Evolutionary conservation across 345 rosid genomes (phyloP).

Genomic region (Raphanus sativus): DNA sequence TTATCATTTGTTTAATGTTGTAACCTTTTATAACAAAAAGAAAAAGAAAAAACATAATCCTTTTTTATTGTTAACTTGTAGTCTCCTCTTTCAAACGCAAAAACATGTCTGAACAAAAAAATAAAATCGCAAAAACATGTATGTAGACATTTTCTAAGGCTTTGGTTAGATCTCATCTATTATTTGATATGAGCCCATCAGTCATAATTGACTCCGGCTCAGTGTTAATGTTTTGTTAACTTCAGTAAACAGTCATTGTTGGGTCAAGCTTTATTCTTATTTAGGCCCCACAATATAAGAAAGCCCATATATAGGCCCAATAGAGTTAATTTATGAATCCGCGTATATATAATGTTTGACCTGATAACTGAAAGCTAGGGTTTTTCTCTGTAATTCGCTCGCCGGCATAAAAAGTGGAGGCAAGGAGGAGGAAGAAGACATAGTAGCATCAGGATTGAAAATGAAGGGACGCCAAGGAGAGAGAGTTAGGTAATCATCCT

Average conservation of each 20-base stretch:
- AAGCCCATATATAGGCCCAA: not conserved
- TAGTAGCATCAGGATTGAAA: conserved; percentile 23
- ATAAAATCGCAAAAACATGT: not conserved
- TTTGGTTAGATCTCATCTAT: not conserved
- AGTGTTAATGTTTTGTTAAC: no score
- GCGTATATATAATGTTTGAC: conserved; percentile 8
- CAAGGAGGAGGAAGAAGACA: conserved; percentile 30
- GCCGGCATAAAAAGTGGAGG: conserved; percentile 30
- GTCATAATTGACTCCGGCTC: no score
- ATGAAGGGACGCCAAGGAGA: conserved; percentile 98
- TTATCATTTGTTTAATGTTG: not conserved
- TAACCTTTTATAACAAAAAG: not conserved
- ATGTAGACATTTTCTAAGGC: not conserved
- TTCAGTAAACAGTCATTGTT: not conserved
- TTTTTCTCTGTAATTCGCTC: conserved; percentile 17
- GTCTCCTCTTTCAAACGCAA: not conserved
- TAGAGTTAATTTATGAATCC: not conserved
- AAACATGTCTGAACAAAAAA: not conserved
- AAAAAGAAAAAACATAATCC: not conserved
- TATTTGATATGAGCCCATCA: no score
- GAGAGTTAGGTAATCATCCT: conserved; percentile 63
- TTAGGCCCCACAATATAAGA: not conserved
- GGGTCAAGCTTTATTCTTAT: not conserved
- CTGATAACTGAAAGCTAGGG: conserved; percentile 24
- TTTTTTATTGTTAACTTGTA: not conserved